A percentile compares a stretch with the other conserved stretches of the same genome.
Evolutionary conservation across 495 filamentous ascomycete genomes (phyloP).

Genomic region (Acidomyces sp.): DNA sequence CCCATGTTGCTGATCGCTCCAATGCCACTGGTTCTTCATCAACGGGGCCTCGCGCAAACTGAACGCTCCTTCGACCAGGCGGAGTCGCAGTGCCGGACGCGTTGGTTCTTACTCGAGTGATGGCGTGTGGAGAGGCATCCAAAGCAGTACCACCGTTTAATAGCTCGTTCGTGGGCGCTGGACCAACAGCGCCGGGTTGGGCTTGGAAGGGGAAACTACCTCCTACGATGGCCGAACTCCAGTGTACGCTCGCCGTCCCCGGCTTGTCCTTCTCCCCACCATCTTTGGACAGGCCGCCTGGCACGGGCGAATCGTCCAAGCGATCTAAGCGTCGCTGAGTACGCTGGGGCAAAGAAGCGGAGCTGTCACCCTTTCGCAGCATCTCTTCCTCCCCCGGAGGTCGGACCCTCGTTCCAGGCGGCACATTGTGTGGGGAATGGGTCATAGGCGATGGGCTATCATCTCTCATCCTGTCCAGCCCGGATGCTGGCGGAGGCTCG

Average conservation of each 20-base stretch:
- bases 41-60: slow-evolving; percentile 28
- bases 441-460: slow-evolving; percentile 7
- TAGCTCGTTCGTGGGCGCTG: slow-evolving; percentile 3
- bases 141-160: neutral
- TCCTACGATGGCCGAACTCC: neutral
- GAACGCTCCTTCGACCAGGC: slow-evolving; percentile 30
- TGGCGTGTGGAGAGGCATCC: neutral
- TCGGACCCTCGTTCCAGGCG: neutral
- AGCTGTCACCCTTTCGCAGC: slow-evolving; percentile 10
- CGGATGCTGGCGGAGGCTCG: too few relatives aligned
- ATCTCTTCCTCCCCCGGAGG: slow-evolving; percentile 7
- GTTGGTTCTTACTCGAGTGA: slow-evolving; percentile 11
- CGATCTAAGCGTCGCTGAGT: slow-evolving; percentile 7
- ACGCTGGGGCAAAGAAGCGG: slow-evolving; percentile 10
- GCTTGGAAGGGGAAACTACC: slow-evolving; percentile 9
- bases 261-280: neutral
- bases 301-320: neutral
- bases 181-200: slow-evolving; percentile 1
- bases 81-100: slow-evolving; percentile 25
- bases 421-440: slow-evolving; percentile 2
- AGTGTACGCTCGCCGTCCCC: neutral
- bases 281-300: slow-evolving; percentile 1
- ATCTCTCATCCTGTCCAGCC: too few relatives aligned
- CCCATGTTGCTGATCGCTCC: slow-evolving; percentile 22
- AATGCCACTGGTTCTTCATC: slow-evolving; percentile 17